phyloP scores from a whole-genome alignment of 768 basidiomycete genomes.

The Naganishia friedmannii region DNA sequence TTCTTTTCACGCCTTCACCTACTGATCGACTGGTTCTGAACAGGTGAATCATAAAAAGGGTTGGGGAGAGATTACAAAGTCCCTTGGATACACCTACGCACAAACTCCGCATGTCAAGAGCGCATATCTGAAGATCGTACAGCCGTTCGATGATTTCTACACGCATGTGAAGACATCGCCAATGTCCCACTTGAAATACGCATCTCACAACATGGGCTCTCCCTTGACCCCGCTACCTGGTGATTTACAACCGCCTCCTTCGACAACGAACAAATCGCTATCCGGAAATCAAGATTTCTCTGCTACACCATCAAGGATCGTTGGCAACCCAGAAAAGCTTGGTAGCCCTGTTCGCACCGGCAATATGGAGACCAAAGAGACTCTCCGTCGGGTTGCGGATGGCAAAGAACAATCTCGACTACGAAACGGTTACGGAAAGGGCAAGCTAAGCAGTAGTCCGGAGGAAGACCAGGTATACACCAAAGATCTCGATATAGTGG shows the following conservation, averaged over 20 bases:
- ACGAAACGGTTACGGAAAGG: not conserved
- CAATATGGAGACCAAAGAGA: not conserved
- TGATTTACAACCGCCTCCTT: constrained; percentile 8
- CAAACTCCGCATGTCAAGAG: constrained; percentile 82
- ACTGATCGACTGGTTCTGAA: constrained; percentile 36
- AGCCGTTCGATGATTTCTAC: constrained; percentile 92
- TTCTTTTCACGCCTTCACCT: constrained; percentile 10
- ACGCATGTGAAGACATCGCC: constrained; percentile 59
- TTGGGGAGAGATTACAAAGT: constrained; percentile 82
- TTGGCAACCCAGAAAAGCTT: constrained; percentile 9
- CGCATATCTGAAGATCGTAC: constrained; percentile 83
- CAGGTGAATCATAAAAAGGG: constrained; percentile 79
- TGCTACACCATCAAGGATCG: constrained; percentile 12
- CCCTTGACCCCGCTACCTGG: constrained; percentile 12
- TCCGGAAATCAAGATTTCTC: not conserved
- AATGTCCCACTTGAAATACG: not conserved
- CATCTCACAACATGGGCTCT: not conserved
- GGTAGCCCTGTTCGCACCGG: constrained; percentile 1
- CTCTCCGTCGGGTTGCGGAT: not conserved
- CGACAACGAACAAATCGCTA: constrained; percentile 4
- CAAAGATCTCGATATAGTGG: constrained; percentile 8
- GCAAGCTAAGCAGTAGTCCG: not conserved
- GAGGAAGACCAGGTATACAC: constrained; percentile 2
- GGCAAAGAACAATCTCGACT: not conserved
- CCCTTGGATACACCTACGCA: constrained; percentile 76